Evolutionary conservation across 768 basidiomycete species (phyloP).

Genomic region (Tylopilus sp.): DNA sequence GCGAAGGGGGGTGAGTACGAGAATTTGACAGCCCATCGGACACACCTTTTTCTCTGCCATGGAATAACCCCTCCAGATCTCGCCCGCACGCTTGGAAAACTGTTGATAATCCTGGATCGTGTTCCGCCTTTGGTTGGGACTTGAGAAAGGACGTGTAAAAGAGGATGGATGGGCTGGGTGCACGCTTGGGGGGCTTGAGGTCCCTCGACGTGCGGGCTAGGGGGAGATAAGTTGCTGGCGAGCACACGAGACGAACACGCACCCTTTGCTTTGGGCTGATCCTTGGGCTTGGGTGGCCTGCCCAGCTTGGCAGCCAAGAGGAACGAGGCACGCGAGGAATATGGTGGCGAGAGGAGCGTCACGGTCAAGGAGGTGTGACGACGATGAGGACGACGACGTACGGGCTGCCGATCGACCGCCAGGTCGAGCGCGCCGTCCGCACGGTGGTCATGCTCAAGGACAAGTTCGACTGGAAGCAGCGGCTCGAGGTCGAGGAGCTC

Average conservation of each 20-base stretch:
- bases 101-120: neutral
- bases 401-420: conserved; percentile 59
- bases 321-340: too few relatives aligned
- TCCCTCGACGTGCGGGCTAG: conserved; percentile 14
- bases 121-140: neutral
- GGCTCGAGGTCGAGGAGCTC: conserved; percentile 76
- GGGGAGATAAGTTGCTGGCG: conserved; percentile 6
- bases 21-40: neutral
- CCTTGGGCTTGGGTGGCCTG: too few relatives aligned
- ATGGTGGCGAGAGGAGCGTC: too few relatives aligned
- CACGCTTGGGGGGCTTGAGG: conserved; percentile 28
- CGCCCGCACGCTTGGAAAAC: conserved; percentile 19
- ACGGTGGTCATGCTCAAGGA: conserved; percentile 77
- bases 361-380: too few relatives aligned
- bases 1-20: conserved; percentile 6
- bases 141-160: conserved; percentile 21
- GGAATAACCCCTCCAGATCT: conserved; percentile 32
- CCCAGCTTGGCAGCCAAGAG: too few relatives aligned
- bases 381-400: conserved; percentile 66
- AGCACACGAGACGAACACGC: too few relatives aligned
- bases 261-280: neutral
- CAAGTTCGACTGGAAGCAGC: conserved; percentile 77
- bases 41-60: conserved; percentile 36
- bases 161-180: conserved; percentile 23
- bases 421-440: conserved; percentile 73